Base-by-base conservation (phyloP, 2,329 filamentous ascomycete species). In the Colletotrichum phormii region DNA sequence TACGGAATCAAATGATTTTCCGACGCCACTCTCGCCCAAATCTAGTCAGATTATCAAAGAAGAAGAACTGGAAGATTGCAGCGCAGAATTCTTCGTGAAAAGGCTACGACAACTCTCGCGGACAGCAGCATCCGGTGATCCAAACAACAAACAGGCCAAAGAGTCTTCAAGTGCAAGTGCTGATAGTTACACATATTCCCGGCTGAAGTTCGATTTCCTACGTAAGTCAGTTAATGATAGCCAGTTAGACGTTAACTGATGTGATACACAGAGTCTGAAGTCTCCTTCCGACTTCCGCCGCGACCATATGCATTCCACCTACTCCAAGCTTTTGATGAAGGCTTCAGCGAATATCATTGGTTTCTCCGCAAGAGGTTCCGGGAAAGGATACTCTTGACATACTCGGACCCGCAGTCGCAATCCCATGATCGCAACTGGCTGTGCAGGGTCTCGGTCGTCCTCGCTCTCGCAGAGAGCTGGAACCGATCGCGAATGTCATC, bases 301-400 rank as follows among this genome's bases (percentile, higher is more conserved):
- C 37, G 66, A 5, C 74, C 68, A 18, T 75, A 75, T 24, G 68
- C 75, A 3, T 64, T 76, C 33, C 67, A 73, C 31, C 66, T 76
- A 5, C 55, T 76, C 7, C 33, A 71, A 5, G 59, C 72, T 1
- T 76, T 76, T 22, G 75, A 76, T 31, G 74, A 76, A 31, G 73
- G 73, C 6, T 76, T 76, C 29, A 65, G 75, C 42, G 75, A 75
- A 33, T 76, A 76, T n/a, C 75, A 76, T 57, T 76, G 73, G 71
- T 74, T 71, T 33, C 66, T 74, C 8, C 67, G 75, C 6, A 72
- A 67, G 55, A 57, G 26, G 4, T 76, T 76, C 22, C 68, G 61
- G 0, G 63, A 75, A 13, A 58, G 73, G 12, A 61, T 76, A 0
- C n/a, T 68, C 2, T 29, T 64, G 59, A 76, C 71, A 2, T 75